phyloP scores from a whole-genome alignment of 2,329 filamentous ascomycete genomes.

The Colletotrichum sp. region DNA sequence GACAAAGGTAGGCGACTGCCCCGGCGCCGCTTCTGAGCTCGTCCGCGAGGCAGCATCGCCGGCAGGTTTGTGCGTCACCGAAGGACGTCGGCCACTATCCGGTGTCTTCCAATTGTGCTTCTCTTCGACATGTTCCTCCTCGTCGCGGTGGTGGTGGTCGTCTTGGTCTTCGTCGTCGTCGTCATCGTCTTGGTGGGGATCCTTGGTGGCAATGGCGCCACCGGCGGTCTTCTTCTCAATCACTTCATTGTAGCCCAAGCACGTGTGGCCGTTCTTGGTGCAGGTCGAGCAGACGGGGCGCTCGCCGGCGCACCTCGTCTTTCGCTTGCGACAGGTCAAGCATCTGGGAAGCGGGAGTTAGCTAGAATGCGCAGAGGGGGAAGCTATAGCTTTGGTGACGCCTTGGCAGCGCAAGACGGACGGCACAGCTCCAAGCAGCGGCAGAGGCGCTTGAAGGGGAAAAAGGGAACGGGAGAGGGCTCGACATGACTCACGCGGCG shows the following conservation, averaged over 20 bases:
- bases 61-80: not conserved
- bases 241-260: conserved; percentile 69
- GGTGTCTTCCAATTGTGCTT: conserved; percentile 32
- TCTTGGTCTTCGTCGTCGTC: conserved; percentile 34
- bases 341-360: conserved; percentile 50
- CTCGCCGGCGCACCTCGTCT: conserved; percentile 78
- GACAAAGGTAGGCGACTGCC: conserved; percentile 3
- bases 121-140: conserved; percentile 39
- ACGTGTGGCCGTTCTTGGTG: conserved; percentile 72
- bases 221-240: conserved; percentile 45
- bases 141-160: conserved; percentile 39
- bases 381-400: not conserved
- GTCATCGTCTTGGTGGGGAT: conserved; percentile 27
- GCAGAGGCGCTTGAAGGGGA: not conserved
- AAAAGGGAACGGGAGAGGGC: not conserved
- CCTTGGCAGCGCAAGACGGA: not conserved
- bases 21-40: not conserved
- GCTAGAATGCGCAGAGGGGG: not conserved
- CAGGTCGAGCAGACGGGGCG: conserved; percentile 76
- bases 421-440: not conserved
- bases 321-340: conserved; percentile 76
- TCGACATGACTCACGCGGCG: conserved; percentile 66
- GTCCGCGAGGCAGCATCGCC: not conserved
- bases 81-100: not conserved
- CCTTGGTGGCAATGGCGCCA: conserved; percentile 9